These are phyloP conservation scores for Hypoxylon sp. DNA, from an alignment of 2,329 filamentous ascomycete species.

Conservation along the genomic window DNA sequence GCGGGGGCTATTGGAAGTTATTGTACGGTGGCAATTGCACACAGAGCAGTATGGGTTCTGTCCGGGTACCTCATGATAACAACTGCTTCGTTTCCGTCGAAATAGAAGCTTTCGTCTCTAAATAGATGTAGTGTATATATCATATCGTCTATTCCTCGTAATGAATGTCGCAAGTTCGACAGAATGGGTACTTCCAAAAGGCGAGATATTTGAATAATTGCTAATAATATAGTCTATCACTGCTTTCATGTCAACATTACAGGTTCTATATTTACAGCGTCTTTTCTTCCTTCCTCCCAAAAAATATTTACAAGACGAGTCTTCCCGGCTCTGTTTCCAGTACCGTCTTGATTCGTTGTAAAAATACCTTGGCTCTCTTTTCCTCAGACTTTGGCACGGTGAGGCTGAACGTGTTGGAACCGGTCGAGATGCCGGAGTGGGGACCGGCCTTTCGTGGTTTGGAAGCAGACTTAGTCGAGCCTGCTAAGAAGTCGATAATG, in stretches of 20 bases:
- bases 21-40: slow-evolving; percentile 5
- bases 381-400: slow-evolving; percentile 82
- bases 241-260: slow-evolving; percentile 30
- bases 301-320: slow-evolving; percentile 65
- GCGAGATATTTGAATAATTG: slow-evolving; percentile 12
- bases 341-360: slow-evolving; percentile 85
- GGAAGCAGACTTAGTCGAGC: slow-evolving; percentile 43
- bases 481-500: slow-evolving; percentile 82
- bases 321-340: slow-evolving; percentile 82
- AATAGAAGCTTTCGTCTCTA: too few species aligned
- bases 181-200: not conserved
- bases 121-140: too few species aligned
- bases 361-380: slow-evolving; percentile 80
- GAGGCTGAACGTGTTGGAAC: slow-evolving; percentile 82
- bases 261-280: slow-evolving; percentile 39
- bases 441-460: slow-evolving; percentile 48
- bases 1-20: slow-evolving; percentile 19
- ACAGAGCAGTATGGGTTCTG: slow-evolving; percentile 5
- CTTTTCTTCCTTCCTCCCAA: slow-evolving; percentile 5
- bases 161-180: not conserved
- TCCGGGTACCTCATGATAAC: not conserved
- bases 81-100: too few species aligned
- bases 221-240: slow-evolving; percentile 39
- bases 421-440: slow-evolving; percentile 59
- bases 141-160: not conserved